phyloP scores from a whole-genome alignment of 768 basidiomycete species.

The Agrocybe chaxingu region DNA sequence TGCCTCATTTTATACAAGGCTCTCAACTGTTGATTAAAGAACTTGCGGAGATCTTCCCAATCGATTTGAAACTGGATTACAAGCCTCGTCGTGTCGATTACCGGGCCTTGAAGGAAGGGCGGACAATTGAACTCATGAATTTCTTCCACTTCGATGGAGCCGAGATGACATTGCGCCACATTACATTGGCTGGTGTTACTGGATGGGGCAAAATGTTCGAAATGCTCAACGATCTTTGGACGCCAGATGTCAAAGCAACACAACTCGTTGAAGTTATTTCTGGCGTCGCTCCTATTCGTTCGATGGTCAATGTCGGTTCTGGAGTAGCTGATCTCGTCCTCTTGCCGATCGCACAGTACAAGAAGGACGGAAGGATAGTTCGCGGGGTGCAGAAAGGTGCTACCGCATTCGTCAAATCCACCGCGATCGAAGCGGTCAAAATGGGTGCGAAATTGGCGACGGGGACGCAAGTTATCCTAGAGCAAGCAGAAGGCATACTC shows the following conservation, averaged over 20 bases:
- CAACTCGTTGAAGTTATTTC: constrained; percentile 97
- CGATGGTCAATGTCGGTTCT: constrained; percentile 95
- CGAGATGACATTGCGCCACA: constrained; percentile 95
- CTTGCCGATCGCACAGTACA: constrained; percentile 95
- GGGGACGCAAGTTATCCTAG: constrained; percentile 96
- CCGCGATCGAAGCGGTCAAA: constrained; percentile 93
- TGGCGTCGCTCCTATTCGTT: constrained; percentile 93
- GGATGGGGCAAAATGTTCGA: constrained; percentile 92
- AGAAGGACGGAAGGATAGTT: constrained; percentile 91
- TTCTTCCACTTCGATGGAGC: constrained; percentile 99
- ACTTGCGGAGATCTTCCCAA: constrained; percentile 91
- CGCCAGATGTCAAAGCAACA: constrained; percentile 98
- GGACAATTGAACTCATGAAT: constrained; percentile 97
- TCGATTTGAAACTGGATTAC: constrained; percentile 95
- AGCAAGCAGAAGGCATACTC: constrained; percentile 89
- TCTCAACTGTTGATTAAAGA: constrained; percentile 43
- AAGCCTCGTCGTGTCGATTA: constrained; percentile 98
- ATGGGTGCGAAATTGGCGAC: constrained; percentile 92
- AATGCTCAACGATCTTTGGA: constrained; percentile 96
- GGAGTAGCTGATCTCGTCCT: constrained; percentile 95
- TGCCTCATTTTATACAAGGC: not conserved
- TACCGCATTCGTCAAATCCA: constrained; percentile 88
- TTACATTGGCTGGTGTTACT: constrained; percentile 87
- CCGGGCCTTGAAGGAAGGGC: constrained; percentile 82
- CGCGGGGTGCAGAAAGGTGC: constrained; percentile 94